These are phyloP conservation scores for Hirsutella rhossiliensis DNA, from an alignment of 2,329 filamentous ascomycete species.

Conservation along the genomic window DNA sequence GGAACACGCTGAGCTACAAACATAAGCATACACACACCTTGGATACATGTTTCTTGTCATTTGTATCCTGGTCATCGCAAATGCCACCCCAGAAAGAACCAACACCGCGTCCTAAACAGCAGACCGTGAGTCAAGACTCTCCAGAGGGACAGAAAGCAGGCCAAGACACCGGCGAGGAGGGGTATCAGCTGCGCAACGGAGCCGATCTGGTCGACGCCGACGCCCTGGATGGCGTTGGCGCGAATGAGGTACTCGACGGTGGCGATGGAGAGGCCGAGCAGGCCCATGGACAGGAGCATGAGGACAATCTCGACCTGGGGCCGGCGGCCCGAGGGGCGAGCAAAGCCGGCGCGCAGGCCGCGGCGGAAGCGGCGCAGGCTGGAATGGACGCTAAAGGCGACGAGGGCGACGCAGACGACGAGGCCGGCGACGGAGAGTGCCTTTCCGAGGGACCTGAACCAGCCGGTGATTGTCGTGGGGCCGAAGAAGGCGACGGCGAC, in stretches of 20 bases:
- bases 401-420: conserved; percentile 5
- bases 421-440: conserved; percentile 6
- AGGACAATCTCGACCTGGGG: conserved; percentile 10
- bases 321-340: not conserved
- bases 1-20: too few relatives aligned
- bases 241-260: conserved; percentile 10
- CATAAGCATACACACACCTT: too few relatives aligned
- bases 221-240: conserved; percentile 6
- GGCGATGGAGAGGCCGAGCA: conserved; percentile 8
- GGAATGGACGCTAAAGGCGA: conserved; percentile 2
- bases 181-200: conserved; percentile 13
- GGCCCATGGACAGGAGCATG: conserved; percentile 7
- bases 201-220: conserved; percentile 3
- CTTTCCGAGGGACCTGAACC: conserved; percentile 9
- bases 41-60: too few relatives aligned
- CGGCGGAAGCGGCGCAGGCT: conserved; percentile 3
- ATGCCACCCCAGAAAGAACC: conserved; percentile 10
- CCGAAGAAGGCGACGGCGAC: conserved; percentile 10
- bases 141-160: conserved; percentile 7
- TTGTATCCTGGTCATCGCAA: not conserved
- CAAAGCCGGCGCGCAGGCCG: conserved; percentile 4
- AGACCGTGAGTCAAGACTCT: conserved; percentile 7
- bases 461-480: conserved; percentile 5
- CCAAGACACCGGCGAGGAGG: conserved; percentile 10
- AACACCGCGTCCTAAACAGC: conserved; percentile 8